phyloP scores from a whole-genome alignment of 2,329 filamentous ascomycete genomes.

The Exophiala bonariae region DNA sequence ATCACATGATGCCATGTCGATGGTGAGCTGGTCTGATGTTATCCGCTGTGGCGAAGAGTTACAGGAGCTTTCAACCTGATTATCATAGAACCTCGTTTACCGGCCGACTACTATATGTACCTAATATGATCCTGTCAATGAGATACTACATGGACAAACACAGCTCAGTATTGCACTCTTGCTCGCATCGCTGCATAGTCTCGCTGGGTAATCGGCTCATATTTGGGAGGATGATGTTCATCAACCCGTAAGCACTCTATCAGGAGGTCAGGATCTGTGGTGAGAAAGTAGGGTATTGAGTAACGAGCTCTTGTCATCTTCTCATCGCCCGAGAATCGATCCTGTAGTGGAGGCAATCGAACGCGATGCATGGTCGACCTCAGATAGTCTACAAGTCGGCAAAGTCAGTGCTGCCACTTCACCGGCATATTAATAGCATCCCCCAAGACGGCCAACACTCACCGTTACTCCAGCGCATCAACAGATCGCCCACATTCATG shows the following conservation, averaged over 20 bases:
- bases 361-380: conserved; percentile 58
- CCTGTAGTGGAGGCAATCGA: conserved; percentile 42
- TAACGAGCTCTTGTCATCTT: conserved; percentile 53
- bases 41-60: too few species aligned
- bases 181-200: conserved; percentile 40
- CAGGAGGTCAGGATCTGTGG: conserved; percentile 49
- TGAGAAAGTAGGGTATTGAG: conserved; percentile 62
- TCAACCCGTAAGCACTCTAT: conserved; percentile 54
- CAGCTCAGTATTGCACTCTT: conserved; percentile 31
- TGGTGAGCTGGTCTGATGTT: too few species aligned
- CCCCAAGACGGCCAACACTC: too few species aligned
- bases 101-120: too few species aligned
- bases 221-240: conserved; percentile 48
- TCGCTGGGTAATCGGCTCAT: conserved; percentile 48
- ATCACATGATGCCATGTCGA: too few species aligned
- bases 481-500: conserved; percentile 52
- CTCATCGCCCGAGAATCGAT: conserved; percentile 39
- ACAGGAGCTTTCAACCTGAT: too few species aligned
- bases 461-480: conserved; percentile 55
- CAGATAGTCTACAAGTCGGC: conserved; percentile 43
- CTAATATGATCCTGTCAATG: too few species aligned
- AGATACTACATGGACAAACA: not conserved
- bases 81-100: too few species aligned
- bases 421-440: too few species aligned
- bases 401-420: too few species aligned